Base-by-base conservation (phyloP, 1,284 basidiomycete species). In the Tilletia setariae region DNA sequence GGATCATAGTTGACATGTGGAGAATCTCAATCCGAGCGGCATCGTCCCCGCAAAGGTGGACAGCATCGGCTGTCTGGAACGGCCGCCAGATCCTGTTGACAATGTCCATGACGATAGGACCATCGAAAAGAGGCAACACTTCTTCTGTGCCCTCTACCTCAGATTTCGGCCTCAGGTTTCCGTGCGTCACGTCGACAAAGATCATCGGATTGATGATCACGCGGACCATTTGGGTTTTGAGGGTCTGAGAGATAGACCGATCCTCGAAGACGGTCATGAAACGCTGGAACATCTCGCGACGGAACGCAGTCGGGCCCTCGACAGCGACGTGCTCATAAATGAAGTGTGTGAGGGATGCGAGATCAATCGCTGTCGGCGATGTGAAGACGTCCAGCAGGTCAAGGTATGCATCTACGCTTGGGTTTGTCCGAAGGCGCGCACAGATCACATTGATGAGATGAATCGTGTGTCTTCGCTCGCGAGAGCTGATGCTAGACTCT, bases 11-110 rank as follows among this genome's bases (percentile, higher is more conserved):
- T 1, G 94, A 94, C 82, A 98, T 86, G 78, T 96, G 90, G 28
- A 98, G 86, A 46, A 97, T 86, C 83, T 98, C 95, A 72, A 98
- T 91, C 77, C 90, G 90, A 83, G 96, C 90, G 71, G 88, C 86
- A 78, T 94, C 91, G 76, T 93, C 90, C 0, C 88, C 86, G 47
- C 87, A 88, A 40, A 84, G 73, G 51, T 78, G 74, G 40, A 76
- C 72, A 13, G 73, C 74, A 61, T 79, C 76, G 13, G 79, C 72
- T 64, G 89, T 87, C 64, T 86, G 87, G 83, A 92, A 88, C 0
- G 89, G 89, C 67, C 88, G 87, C 94, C 94, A 96, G 53, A 96
- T 88, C 64, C 88, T 87, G 62, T 86, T 86, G 81, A 93, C 89
- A 28, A 95, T 84, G 69, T 87, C 86, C 63, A 86, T 84, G 42